A percentile compares a stretch with the other conserved stretches of the same genome.
phyloP scores from a whole-genome alignment of 2,329 filamentous ascomycete genomes.

The Colletotrichum eleusines region DNA sequence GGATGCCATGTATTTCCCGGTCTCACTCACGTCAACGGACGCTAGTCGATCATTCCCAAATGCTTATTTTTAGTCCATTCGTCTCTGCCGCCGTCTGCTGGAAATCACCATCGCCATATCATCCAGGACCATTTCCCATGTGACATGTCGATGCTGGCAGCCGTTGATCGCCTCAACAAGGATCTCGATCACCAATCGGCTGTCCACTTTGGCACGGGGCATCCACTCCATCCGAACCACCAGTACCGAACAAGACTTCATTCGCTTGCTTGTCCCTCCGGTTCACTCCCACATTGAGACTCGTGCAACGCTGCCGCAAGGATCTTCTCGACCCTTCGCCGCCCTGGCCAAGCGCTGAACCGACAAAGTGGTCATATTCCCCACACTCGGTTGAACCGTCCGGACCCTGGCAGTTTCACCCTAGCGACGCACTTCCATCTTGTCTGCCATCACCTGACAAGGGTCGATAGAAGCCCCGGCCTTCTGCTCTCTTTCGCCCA shows the following conservation, averaged over 20 bases:
- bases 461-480: background rate
- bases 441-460: conserved; percentile 28
- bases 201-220: conserved; percentile 14
- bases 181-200: conserved; percentile 15
- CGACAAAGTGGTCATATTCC: conserved; percentile 37
- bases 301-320: conserved; percentile 26
- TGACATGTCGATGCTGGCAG: background rate
- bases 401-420: conserved; percentile 39
- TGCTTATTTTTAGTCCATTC: conserved; percentile 24
- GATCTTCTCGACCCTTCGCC: conserved; percentile 12
- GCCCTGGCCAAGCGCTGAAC: conserved; percentile 29
- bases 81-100: background rate
- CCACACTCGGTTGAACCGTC: conserved; percentile 30
- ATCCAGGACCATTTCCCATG: background rate
- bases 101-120: conserved; percentile 19
- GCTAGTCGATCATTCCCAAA: conserved; percentile 22
- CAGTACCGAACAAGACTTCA: background rate
- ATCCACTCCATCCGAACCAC: conserved; percentile 30
- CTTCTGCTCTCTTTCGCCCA: background rate
- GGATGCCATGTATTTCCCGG: conserved; percentile 25
- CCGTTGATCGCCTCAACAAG: conserved; percentile 12
- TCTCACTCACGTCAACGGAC: conserved; percentile 1
- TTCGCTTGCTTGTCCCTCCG: conserved; percentile 4
- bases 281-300: conserved; percentile 23
- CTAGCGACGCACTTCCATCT: conserved; percentile 36